Percentiles rank a stretch among this genome's conserved stretches.
Evolutionary conservation across 331 rosid species (phyloP).

Genomic region (Quercus tomentella): DNA sequence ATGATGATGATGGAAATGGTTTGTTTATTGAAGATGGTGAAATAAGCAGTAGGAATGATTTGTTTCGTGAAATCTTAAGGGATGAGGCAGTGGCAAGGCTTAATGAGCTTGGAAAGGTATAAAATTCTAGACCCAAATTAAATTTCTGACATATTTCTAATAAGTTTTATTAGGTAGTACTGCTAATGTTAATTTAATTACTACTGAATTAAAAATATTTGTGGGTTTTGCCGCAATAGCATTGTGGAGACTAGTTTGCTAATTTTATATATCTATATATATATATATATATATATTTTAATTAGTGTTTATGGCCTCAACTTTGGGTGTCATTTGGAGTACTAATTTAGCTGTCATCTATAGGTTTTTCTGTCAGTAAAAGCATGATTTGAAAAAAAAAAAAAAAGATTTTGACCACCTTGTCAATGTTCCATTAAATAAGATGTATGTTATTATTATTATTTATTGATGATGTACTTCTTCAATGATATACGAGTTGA

Average conservation of each 20-base stretch:
- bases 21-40: conserved; percentile 16
- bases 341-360: too few species aligned
- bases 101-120: conserved; percentile 76
- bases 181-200: neutral
- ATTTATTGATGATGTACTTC: too few species aligned
- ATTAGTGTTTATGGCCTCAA: neutral
- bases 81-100: conserved; percentile 87
- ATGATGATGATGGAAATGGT: too few species aligned
- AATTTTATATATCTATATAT: neutral
- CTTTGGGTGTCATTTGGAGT: too few species aligned
- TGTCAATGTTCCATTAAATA: too few species aligned
- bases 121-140: neutral
- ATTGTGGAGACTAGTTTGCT: neutral
- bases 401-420: too few species aligned
- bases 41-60: conserved; percentile 40
- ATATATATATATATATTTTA: too few species aligned
- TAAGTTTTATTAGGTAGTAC: neutral
- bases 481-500: too few species aligned
- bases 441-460: too few species aligned
- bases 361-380: too few species aligned
- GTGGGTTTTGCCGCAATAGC: neutral
- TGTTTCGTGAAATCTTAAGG: conserved; percentile 67
- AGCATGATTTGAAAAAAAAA: too few species aligned
- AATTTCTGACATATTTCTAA: neutral
- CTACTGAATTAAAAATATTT: too few species aligned